Evolutionary conservation across 345 rosid species (phyloP), one percentile per base, ranked within the genome.

Genomic region (Syzygium aqueum): DNA sequence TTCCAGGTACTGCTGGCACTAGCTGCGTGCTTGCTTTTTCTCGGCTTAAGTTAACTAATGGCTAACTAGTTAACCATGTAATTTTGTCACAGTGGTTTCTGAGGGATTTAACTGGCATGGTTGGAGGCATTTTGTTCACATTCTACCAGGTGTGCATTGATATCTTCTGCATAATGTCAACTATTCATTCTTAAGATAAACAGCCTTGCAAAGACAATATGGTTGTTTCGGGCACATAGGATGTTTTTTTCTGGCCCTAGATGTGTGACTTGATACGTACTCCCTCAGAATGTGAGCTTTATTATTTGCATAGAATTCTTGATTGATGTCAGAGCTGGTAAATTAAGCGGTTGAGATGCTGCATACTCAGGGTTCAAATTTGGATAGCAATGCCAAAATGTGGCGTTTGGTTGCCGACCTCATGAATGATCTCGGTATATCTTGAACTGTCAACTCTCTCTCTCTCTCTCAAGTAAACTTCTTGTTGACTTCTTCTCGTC

Each of bases 361-460:
- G 25, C 49, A 33, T 73, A 73, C 49, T 84, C 88, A 97, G 99
- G 99, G 99, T 80, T 97, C 99, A 77, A 93, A 93, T 90, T 92
- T 97, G 88, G 98, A 97, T 92, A 92, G 98, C 89, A 91, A 97
- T 92, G 98, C 99, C 61, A 97, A 96, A 94, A 94, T 92, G 97
- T 97, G 99, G 99, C 97, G 98, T 86, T 89, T 96, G 93, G 96
- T 96, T 61, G 99, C 99, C 19, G 99, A 97, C 91, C 92, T 97
- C 88, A 96, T 95, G 98, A 97, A 97, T 85, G 99, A 97, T 91
- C 94, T 97, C 14, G 99, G 99, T 97, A 91, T 90, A 88, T 51
- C 46, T 82, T 37, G 87, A 52, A 50, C 84, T 56, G 27, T 4
- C 61, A 22, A 49, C 49, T 56, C 59, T 89, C 53, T 51, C 52